phyloP scores from a whole-genome alignment of 108 stramenopile species.

The Poteriospumella lacustris region DNA sequence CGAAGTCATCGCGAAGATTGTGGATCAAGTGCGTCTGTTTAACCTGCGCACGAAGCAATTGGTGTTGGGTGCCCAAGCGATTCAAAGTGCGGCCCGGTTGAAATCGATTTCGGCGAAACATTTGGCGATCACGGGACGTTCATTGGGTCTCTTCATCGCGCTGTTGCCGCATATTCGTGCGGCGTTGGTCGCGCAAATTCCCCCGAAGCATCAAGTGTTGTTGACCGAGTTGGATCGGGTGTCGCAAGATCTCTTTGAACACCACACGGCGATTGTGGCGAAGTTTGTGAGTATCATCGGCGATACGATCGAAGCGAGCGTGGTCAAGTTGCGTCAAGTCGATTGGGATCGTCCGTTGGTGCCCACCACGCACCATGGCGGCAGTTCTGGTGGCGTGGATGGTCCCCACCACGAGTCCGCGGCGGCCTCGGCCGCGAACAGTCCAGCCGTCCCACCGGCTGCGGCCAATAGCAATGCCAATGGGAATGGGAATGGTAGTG shows the following conservation, averaged over 20 bases:
- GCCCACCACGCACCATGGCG: no score
- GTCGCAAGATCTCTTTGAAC: slow-evolving; percentile 74
- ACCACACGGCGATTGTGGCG: slow-evolving; percentile 79
- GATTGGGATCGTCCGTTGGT: slow-evolving; percentile 57
- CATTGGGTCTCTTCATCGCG: slow-evolving; percentile 64
- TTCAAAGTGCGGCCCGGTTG: slow-evolving; percentile 23
- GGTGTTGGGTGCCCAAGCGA: slow-evolving; percentile 27
- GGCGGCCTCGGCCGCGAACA: no score
- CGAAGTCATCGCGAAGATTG: slow-evolving; percentile 8
- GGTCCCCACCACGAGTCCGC: no score
- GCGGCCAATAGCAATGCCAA: no score
- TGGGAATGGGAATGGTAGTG: no score
- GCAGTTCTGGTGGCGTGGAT: no score
- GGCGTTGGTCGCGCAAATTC: slow-evolving; percentile 81
- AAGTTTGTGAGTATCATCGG: slow-evolving; percentile 93
- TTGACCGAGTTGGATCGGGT: slow-evolving; percentile 82
- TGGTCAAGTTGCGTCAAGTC: slow-evolving; percentile 57
- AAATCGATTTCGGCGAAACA: slow-evolving; percentile 24
- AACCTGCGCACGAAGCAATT: background rate
- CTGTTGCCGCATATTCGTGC: slow-evolving; percentile 83
- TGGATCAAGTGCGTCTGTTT: slow-evolving; percentile 5
- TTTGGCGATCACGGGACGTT: background rate
- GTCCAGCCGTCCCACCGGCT: no score
- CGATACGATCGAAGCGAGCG: slow-evolving; percentile 77
- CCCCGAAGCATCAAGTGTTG: slow-evolving; percentile 77